Base-by-base conservation (phyloP, 306 rosid species). In the Crotalaria pallida region DNA sequence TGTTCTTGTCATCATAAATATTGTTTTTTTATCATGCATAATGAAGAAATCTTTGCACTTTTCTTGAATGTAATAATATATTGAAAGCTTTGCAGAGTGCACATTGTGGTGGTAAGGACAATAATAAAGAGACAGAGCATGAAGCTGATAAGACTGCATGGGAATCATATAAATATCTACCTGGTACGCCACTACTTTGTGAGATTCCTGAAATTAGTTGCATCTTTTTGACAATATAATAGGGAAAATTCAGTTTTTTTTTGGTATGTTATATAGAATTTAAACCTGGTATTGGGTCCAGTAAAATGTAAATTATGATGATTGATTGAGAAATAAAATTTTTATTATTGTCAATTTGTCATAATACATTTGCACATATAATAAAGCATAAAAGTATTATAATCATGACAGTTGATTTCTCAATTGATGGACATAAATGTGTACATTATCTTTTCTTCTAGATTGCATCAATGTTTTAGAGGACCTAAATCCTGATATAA, bases 111-210 rank as follows among this genome's bases (percentile, higher is more conserved):
- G 77, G 29, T 53, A 77, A 69, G 79, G 65, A 79, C 58, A 69
- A 68, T 10, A 67, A 61, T 17, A 63, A 51, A 44, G 81, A 75
- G 60, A 41, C 24, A 24, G 70, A 65, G 34, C 71, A 34, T 64
- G 71, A 58, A 40, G 65, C 71, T 61, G 71, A 73, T 59, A 81
- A 65, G 61, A 72, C 23, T 56, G 63, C 74, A 38, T 21, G n/a
- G 31, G 65, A 77, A 34, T 70, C 89, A 33, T 40, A 63, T 58
- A 73, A 69, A 36, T 9, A 58, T 49, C 53, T 79, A 41, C 69
- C 58, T 8, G 86, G 90, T 85, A 85, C 67, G 69, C 27, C 65
- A 40, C 69, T 71, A 53, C 61, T 70, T 36, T 65, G 26, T 63
- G 10, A 58, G 36, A 67, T 50, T 50, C 51, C 24, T 40, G 33